Base-by-base conservation (phyloP, 768 basidiomycete species). In the Panus rudis region DNA sequence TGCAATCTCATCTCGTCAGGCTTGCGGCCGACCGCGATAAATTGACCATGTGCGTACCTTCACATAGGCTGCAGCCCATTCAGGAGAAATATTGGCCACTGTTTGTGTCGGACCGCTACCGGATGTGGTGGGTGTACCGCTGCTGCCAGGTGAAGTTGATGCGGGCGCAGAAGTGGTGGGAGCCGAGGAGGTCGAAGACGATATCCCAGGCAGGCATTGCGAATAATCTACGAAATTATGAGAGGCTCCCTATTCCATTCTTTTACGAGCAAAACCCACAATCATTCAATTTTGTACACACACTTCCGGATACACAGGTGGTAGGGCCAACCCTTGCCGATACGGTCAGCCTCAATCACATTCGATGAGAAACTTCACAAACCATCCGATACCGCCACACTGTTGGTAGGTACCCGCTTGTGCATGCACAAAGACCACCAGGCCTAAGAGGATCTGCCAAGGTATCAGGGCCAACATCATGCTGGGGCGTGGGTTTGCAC, bases 331-430 rank as follows among this genome's bases (percentile, higher is more conserved):
- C 65, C 74, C 73, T 75, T 37, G n/a, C n/a, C 12, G 43, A 16
- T 21, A 19, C n/a, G 5, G n/a, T 6, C 23, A 6, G 33, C 33
- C 21, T 17, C 11, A 11, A 24, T 6, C 16, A 44, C 28, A n/a
- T n/a, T n/a, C n/a, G n/a, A n/a, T n/a, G n/a, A 12, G 3, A 32
- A 11, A 38, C 17, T 12, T 4, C 5, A 52, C 63, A 48, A 52
- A 70, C 73, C 75, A 75, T 60, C 70, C 70, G 24, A 62, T 68
- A 19, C 75, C 73, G 31, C 73, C 75, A 43, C 75, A 74, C 51
- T 75, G 72, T n/a, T 50, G 58, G 47, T 70, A 72, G 11, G 68
- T 47, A 2, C 62, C 53, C 45, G 68, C 65, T 41, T 73, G 71
- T 17, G 70, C 66, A n/a, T 49, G 38, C 21, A 51, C 62, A 38